Evolutionary conservation across 139 green algal genomes (phyloP), one percentile per base, ranked within the genome.

Genomic region (Coccomyxa sp.): DNA sequence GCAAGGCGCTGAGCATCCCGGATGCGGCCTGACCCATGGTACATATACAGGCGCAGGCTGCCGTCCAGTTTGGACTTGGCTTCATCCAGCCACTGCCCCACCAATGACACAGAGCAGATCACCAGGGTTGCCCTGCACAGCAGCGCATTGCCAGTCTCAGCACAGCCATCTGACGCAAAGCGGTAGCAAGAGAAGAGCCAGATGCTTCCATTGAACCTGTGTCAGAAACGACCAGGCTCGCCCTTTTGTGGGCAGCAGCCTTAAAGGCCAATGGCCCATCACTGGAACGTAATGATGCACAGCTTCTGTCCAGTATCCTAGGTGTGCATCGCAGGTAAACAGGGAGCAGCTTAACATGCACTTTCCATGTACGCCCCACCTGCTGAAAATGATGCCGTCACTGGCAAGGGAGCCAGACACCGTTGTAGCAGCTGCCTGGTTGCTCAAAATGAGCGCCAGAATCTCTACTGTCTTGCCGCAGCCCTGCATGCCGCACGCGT

Each of bases 381-480:
- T 41, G 33, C 70, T 41, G 16, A 33, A 16, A 5, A 75, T 75
- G 33, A 4, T 31, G 50, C 50, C 50, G 5, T 27, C 55, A 22
- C 31, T 12, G 31, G 24, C 18, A n/a, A 29, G 33, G 24, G 29
- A 55, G 73, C 31, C 39, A 40, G n/a, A 69, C 3, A 10, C 44
- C 44, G 22, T 33, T n/a, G 14, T 34, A 27, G 18, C 31, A 16
- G 44, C 6, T 10, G 85, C 77, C 5, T 87, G 91, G 81, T 86
- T 85, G 64, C 80, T 76, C 37, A 95, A 82, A 16, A 91, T 82
- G 7, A 95, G 87, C 31, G 84, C 90, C 38, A 92, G 80, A 10
- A 90, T 70, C 70, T 91, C 85, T 9, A 94, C 83, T 0, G 89
- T 95, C 84, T 95, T 92, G 64, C 92, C 92, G 68, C 94, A 80